Base-by-base conservation (phyloP, 1,139 yeast genomes). In the Saccharomyces hybrid region DNA sequence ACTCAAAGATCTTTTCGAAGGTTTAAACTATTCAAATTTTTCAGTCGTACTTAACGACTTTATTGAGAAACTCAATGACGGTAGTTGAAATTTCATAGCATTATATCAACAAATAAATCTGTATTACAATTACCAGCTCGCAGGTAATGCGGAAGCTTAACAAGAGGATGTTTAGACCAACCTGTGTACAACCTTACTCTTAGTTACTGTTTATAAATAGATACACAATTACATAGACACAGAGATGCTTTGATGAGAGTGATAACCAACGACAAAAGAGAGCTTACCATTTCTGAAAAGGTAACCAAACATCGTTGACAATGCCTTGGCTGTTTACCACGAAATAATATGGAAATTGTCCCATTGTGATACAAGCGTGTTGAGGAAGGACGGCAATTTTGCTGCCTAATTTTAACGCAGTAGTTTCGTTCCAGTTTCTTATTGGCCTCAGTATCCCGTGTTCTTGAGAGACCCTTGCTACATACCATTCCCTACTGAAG, bases 341-440 rank as follows among this genome's bases (percentile, higher is more conserved):
- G 65, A 71, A 84, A 68, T 76, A 84, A 74, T 80, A 82, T 2
- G 82, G 81, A 65, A 76, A 83, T 16, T 82, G 74, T 5, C 84
- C 83, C 49, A 88, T 86, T 1, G 88, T 79, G 55, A 87, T 86
- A 67, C 95, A 87, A 11, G 83, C 74, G 65, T 87, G 95, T 64
- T 87, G 93, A 0, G 93, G 91, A 29, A 81, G 63, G 46, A 87
- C 73, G 48, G 73, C 71, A 6, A 86, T 74, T 52, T 77, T 76
- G 1, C 83, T 76, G 1, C 90, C 66, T 85, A 48, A 76, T 60
- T 41, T 82, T 16, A 38, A 38, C 8, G n/a, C 13, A 20, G 23
- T 16, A 4, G 26, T 11, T 20, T 38, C 44, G 11, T 9, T 20
- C 79, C 58, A 83, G 13, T 5, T 38, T 23, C 34, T 65, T 63